These are phyloP conservation scores for Trypanosoma avium DNA, from an alignment of 208 protist genomes.

Conservation along the genomic window DNA sequence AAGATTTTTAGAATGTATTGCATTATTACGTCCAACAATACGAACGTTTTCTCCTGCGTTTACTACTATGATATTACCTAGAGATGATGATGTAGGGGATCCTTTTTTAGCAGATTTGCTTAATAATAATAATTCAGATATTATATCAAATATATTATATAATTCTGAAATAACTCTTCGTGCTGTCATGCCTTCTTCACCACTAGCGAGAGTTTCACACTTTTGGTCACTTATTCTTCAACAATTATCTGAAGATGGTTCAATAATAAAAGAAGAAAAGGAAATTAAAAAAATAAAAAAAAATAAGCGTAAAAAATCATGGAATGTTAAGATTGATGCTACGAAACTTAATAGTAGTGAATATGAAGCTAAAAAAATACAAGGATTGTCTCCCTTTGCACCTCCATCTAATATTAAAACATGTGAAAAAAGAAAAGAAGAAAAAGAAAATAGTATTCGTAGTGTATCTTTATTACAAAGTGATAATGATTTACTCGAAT, in stretches of 20 bases:
- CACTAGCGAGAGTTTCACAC: not conserved
- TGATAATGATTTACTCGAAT: not conserved
- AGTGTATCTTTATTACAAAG: not conserved
- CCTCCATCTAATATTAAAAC: not conserved
- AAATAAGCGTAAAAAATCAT: not conserved
- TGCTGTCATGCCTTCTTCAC: not conserved
- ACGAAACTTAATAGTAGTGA: not conserved
- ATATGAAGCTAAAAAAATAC: conserved; percentile 4
- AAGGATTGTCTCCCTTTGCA: conserved; percentile 6
- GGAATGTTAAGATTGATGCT: conserved; percentile 17
- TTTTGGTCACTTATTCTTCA: conserved; percentile 13
- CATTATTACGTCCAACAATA: conserved; percentile 7
- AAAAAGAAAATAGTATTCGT: not conserved
- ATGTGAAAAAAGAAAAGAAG: not conserved
- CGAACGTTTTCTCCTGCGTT: conserved; percentile 6
- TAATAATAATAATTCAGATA: not conserved
- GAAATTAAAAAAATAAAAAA: not conserved
- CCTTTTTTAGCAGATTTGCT: not conserved
- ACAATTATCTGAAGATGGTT: not conserved
- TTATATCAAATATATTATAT: too few relatives aligned
- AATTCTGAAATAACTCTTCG: not conserved
- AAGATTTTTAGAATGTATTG: conserved; percentile 12
- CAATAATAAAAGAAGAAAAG: not conserved
- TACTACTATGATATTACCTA: not conserved
- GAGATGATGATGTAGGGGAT: not conserved